These are phyloP conservation scores for Holtermannia corniformis DNA, from an alignment of 768 basidiomycete species.

Conservation along the genomic window DNA sequence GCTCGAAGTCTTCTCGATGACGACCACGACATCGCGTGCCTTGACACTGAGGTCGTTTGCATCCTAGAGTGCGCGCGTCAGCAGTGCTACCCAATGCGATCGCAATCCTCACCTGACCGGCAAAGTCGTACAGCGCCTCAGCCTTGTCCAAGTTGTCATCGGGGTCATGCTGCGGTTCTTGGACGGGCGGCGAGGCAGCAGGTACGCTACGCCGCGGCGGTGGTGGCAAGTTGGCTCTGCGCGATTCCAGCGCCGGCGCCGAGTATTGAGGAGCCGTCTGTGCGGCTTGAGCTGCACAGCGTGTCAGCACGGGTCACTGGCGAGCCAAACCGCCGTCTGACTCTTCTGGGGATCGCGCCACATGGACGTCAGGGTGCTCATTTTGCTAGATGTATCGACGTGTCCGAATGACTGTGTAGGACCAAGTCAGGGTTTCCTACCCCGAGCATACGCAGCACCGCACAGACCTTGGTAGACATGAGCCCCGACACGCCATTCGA, in stretches of 20 bases:
- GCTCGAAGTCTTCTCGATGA: slow-evolving; percentile 28
- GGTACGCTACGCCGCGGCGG: slow-evolving; percentile 13
- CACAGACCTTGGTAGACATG: slow-evolving; percentile 15
- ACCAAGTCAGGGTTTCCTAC: too few species aligned
- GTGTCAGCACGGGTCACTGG: not conserved
- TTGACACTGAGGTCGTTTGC: slow-evolving; percentile 24
- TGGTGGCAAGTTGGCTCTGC: slow-evolving; percentile 11
- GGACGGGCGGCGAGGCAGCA: slow-evolving; percentile 2
- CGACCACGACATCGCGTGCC: slow-evolving; percentile 23
- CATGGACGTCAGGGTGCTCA: slow-evolving; percentile 25
- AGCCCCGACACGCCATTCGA: slow-evolving; percentile 16
- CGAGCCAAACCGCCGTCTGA: slow-evolving; percentile 1
- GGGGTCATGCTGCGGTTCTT: not conserved
- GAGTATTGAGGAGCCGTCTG: not conserved
- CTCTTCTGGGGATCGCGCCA: slow-evolving; percentile 27
- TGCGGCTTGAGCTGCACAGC: not conserved
- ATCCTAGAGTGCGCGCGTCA: slow-evolving; percentile 17
- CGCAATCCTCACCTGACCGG: slow-evolving; percentile 10
- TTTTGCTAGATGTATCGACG: slow-evolving; percentile 20
- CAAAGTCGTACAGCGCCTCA: slow-evolving; percentile 29
- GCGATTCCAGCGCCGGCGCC: slow-evolving; percentile 7
- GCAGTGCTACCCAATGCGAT: not conserved
- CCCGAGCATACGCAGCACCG: not conserved
- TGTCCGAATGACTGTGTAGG: slow-evolving; percentile 17
- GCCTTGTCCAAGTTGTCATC: slow-evolving; percentile 12